phyloP scores from a whole-genome alignment of 2,329 filamentous ascomycete genomes.

The Taxawa tesnikishii region DNA sequence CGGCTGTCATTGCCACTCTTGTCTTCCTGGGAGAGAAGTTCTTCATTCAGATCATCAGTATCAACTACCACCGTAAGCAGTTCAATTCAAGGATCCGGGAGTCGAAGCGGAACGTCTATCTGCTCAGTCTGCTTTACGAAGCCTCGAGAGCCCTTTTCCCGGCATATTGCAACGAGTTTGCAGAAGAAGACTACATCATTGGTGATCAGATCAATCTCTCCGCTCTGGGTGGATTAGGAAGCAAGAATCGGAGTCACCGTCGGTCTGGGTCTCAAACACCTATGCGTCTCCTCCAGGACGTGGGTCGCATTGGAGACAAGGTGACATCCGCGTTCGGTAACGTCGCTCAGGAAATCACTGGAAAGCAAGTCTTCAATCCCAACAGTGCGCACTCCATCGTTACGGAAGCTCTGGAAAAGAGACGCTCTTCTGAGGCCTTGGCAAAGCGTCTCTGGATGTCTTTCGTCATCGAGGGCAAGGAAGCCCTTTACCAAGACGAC shows the following conservation, averaged over 20 bases:
- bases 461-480: constrained; percentile 81
- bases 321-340: constrained; percentile 88
- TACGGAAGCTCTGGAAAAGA: constrained; percentile 76
- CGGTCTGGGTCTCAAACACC: constrained; percentile 58
- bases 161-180: constrained; percentile 81
- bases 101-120: constrained; percentile 73
- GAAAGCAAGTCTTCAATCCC: constrained; percentile 89
- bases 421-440: constrained; percentile 73
- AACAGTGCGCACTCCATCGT: constrained; percentile 85
- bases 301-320: constrained; percentile 77
- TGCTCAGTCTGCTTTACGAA: constrained; percentile 79
- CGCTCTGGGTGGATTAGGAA: constrained; percentile 40
- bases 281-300: constrained; percentile 59
- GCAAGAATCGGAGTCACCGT: constrained; percentile 39
- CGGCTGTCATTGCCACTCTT: constrained; percentile 54
- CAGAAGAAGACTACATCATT: constrained; percentile 84
- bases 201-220: constrained; percentile 57
- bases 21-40: constrained; percentile 67
- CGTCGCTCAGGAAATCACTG: constrained; percentile 86
- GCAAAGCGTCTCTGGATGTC: constrained; percentile 97
- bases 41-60: constrained; percentile 70
- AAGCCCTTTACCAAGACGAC: constrained; percentile 68
- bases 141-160: constrained; percentile 82
- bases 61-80: constrained; percentile 74
- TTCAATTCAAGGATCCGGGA: constrained; percentile 75